A percentile compares a stretch with the other conserved stretches of the same genome.
phyloP scores from a whole-genome alignment of 768 basidiomycete species.

The Tremella mesenterica region DNA sequence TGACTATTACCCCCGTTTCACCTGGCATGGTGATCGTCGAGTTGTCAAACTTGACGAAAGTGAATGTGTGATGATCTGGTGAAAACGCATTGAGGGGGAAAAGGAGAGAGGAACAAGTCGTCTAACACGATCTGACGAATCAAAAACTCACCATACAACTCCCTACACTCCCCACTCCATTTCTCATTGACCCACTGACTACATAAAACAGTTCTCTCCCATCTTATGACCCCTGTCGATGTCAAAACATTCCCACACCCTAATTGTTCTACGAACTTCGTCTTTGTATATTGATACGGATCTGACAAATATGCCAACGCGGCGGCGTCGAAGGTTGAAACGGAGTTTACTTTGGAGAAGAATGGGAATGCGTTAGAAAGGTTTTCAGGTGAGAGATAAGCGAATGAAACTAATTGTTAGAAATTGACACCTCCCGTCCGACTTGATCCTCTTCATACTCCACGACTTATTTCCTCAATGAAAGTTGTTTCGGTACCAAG shows the following conservation, averaged over 20 bases:
- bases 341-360: constrained; percentile 29
- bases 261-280: constrained; percentile 38
- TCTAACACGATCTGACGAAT: background rate
- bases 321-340: constrained; percentile 35
- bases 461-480: no score
- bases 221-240: constrained; percentile 28
- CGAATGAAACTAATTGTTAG: constrained; percentile 24
- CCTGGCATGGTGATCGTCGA: no score
- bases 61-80: background rate
- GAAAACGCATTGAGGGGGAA: background rate
- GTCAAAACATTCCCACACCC: constrained; percentile 37
- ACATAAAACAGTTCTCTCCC: constrained; percentile 41
- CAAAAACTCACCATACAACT: constrained; percentile 31
- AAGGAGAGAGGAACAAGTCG: background rate
- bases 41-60: no score
- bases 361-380: constrained; percentile 41
- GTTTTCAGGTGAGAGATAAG: constrained; percentile 36
- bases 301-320: constrained; percentile 38
- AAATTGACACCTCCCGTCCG: background rate
- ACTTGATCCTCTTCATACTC: no score
- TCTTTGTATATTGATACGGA: constrained; percentile 30
- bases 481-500: background rate
- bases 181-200: constrained; percentile 40
- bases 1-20: no score
- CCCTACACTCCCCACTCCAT: constrained; percentile 30